These are phyloP conservation scores for Blepharisma japonicum DNA, from an alignment of 73 alveolate genomes.

Conservation along the genomic window DNA sequence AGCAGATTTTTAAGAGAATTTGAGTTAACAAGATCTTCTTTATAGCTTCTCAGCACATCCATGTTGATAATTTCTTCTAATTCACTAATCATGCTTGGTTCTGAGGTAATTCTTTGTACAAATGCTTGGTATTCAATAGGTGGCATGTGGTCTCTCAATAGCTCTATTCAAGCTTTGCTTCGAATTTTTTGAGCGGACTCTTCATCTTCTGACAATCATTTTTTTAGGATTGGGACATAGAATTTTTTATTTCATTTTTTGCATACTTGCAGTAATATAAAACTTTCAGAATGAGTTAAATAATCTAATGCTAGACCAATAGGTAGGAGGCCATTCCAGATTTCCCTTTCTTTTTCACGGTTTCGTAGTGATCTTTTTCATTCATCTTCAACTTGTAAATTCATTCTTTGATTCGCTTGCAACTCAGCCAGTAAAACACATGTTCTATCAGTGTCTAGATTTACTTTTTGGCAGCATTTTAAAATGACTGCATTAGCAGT, in stretches of 20 bases:
- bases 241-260: background rate
- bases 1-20: constrained; percentile 40
- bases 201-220: background rate
- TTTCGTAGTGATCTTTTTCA: constrained; percentile 12
- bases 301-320: constrained; percentile 15
- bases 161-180: background rate
- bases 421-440: constrained; percentile 31
- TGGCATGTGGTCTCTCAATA: background rate
- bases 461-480: constrained; percentile 27
- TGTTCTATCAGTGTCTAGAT: constrained; percentile 34
- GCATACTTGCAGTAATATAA: background rate
- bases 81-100: background rate
- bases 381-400: constrained; percentile 18
- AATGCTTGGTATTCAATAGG: constrained; percentile 42
- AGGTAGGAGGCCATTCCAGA: constrained; percentile 29
- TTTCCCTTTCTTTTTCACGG: constrained; percentile 31
- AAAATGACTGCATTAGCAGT: constrained; percentile 31
- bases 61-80: constrained; percentile 55
- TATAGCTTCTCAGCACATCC: constrained; percentile 63
- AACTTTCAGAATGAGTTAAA: background rate
- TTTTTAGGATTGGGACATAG: constrained; percentile 3
- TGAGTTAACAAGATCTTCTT: constrained; percentile 23
- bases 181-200: background rate
- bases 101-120: constrained; percentile 34
- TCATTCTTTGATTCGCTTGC: constrained; percentile 35